phyloP scores from a whole-genome alignment of 1,284 basidiomycete species.

The Boletus sp. region DNA sequence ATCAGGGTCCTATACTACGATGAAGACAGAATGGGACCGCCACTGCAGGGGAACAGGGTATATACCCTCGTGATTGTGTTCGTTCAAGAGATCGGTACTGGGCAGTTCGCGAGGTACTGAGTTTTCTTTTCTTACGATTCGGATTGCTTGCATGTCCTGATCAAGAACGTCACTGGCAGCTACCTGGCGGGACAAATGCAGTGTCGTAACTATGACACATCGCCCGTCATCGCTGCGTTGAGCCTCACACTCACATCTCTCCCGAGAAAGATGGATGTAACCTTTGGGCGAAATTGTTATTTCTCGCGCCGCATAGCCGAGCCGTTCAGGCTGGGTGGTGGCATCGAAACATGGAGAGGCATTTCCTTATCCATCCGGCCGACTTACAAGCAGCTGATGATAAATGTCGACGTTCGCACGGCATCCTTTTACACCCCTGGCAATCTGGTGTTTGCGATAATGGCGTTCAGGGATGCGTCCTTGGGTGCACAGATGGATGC shows the following conservation, averaged over 20 bases:
- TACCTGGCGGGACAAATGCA: neutral
- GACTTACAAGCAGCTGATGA: slow-evolving; percentile 2
- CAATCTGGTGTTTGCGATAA: neutral
- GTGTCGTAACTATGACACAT: neutral
- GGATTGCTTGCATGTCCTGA: neutral
- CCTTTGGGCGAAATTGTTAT: neutral
- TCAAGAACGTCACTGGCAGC: neutral
- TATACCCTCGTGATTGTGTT: neutral
- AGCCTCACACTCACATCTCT: neutral
- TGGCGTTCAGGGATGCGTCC: neutral
- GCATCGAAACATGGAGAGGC: neutral
- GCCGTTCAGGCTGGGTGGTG: neutral
- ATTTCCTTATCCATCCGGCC: neutral
- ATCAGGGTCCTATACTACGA: neutral
- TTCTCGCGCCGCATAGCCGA: neutral
- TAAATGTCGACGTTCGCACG: neutral
- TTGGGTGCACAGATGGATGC: no score
- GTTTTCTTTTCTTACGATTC: neutral
- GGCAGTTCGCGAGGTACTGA: neutral
- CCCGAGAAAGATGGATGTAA: neutral
- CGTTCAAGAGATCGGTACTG: neutral
- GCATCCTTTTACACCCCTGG: neutral
- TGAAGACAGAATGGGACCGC: neutral
- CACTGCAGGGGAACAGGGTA: neutral
- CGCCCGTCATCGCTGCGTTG: neutral